Conservation (phyloP, 345 rosid genomes). For the Linum tenue region DNA sequence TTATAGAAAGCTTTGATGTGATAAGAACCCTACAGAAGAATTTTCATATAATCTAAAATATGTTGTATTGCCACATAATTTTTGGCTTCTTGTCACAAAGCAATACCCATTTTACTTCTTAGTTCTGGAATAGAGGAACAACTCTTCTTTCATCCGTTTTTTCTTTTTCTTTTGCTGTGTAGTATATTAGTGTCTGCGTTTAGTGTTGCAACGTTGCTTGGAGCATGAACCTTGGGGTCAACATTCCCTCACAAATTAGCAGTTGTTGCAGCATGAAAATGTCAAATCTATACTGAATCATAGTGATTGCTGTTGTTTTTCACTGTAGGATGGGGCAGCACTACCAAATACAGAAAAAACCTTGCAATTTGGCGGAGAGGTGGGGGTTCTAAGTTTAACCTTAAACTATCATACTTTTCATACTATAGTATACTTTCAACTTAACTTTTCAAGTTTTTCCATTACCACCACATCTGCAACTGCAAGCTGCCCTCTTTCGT, state of each 20-base stretch:
- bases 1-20: neutral
- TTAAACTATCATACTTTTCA: conserved; percentile 10
- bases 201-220: too few species aligned
- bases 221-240: neutral
- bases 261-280: neutral
- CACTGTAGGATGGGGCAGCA: conserved; percentile 77
- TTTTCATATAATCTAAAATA: neutral
- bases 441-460: neutral
- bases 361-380: conserved; percentile 96
- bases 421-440: neutral
- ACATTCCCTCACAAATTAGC: neutral
- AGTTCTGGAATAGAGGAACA: neutral
- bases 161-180: too few species aligned
- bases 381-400: conserved; percentile 21
- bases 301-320: conserved; percentile 14
- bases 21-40: neutral
- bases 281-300: neutral
- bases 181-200: too few species aligned
- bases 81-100: neutral
- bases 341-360: conserved; percentile 88
- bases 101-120: neutral
- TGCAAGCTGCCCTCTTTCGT: neutral
- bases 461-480: neutral
- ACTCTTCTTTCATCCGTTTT: neutral
- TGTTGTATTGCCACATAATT: neutral